Conservation (phyloP, 2,329 filamentous ascomycete species). For the Sclerotinia minor region DNA sequence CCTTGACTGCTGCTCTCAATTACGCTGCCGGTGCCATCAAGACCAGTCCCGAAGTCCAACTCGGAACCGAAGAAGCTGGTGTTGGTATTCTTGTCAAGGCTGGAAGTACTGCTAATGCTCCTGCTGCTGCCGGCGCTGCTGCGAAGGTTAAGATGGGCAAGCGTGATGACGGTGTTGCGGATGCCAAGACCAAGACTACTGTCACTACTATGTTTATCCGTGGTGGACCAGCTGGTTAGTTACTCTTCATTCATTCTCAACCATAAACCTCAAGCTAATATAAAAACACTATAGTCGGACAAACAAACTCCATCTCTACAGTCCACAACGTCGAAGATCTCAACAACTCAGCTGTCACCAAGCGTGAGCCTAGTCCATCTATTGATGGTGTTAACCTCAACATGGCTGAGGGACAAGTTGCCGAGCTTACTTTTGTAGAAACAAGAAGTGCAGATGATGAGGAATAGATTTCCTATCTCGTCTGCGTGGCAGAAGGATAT, state of each 20-base stretch:
- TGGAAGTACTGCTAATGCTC: not conserved
- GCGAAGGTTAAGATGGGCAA: constrained; percentile 22
- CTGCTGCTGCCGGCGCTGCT: constrained; percentile 12
- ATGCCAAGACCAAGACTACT: constrained; percentile 37
- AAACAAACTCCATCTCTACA: constrained; percentile 22
- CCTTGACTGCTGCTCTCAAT: constrained; percentile 50
- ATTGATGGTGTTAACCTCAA: constrained; percentile 39
- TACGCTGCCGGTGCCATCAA: constrained; percentile 50
- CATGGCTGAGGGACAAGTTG: constrained; percentile 39
- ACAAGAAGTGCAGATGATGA: constrained; percentile 35
- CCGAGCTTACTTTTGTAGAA: constrained; percentile 40
- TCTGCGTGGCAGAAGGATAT: not conserved
- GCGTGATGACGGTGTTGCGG: constrained; percentile 18
- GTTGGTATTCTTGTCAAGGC: constrained; percentile 22
- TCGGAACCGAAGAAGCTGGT: constrained; percentile 48
- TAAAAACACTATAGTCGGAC: constrained; percentile 16
- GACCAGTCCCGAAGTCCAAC: constrained; percentile 50
- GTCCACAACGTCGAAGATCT: constrained; percentile 25
- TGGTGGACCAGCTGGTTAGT: constrained; percentile 34
- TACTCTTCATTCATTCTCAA: not conserved
- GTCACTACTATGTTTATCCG: constrained; percentile 40
- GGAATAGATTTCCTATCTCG: constrained; percentile 20
- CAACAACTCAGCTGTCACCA: constrained; percentile 23
- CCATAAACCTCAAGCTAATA: constrained; percentile 2
- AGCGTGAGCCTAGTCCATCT: constrained; percentile 31